These are phyloP conservation scores for Yarrowia phangngaensis DNA, from an alignment of 805 yeast species.

Conservation along the genomic window DNA sequence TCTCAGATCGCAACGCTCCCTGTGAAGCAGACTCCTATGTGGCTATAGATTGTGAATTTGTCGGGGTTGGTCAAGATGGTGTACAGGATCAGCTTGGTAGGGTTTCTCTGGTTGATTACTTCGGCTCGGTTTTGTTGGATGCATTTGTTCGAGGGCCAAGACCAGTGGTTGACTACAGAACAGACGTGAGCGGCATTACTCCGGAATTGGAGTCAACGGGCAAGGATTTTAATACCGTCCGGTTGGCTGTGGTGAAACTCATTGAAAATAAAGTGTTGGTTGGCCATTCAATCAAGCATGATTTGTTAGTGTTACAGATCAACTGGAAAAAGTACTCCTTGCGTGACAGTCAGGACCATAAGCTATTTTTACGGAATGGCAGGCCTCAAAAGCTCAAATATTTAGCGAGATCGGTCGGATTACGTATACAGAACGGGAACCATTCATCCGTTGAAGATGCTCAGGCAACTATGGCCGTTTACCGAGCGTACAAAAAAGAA, in stretches of 20 bases:
- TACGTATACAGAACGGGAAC: constrained; percentile 70
- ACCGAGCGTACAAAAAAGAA: constrained; percentile 50
- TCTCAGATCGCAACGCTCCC: constrained; percentile 1
- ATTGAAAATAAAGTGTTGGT: constrained; percentile 53
- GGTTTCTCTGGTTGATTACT: constrained; percentile 79
- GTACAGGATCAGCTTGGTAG: constrained; percentile 69
- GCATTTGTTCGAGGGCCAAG: constrained; percentile 70
- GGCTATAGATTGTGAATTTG: constrained; percentile 92
- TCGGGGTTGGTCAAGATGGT: constrained; percentile 80
- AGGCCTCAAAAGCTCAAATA: constrained; percentile 38
- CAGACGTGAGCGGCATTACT: constrained; percentile 83
- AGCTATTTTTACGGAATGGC: constrained; percentile 43
- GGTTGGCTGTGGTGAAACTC: constrained; percentile 50
- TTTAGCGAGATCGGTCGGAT: constrained; percentile 64
- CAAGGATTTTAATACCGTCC: constrained; percentile 62
- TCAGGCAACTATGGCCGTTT: constrained; percentile 76
- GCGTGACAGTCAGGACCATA: constrained; percentile 70
- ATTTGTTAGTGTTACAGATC: constrained; percentile 61
- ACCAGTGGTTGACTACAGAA: constrained; percentile 82
- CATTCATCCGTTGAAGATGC: constrained; percentile 94
- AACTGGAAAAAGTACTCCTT: constrained; percentile 61
- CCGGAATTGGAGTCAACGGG: constrained; percentile 69
- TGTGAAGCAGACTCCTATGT: constrained; percentile 46
- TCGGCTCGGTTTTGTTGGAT: constrained; percentile 69
- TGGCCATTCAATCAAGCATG: constrained; percentile 84